A percentile compares a stretch with the other conserved stretches of the same genome.
Evolutionary conservation across 192 early-diverging fungal species (phyloP).

Genomic region (Oehlia diaphana): DNA sequence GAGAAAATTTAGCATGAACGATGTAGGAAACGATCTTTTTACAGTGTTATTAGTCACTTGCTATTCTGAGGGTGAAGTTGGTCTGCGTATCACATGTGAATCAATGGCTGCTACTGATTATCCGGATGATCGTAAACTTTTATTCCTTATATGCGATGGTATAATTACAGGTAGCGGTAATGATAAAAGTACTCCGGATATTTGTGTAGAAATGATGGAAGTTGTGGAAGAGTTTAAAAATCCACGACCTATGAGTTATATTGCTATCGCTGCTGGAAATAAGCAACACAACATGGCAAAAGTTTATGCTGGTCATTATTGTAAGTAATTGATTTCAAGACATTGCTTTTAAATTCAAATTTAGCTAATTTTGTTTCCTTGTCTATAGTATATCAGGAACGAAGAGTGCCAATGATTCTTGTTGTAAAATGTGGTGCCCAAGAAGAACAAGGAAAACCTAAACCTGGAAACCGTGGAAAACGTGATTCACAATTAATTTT

Average conservation of each 20-base stretch:
- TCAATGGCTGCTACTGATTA: slow-evolving; percentile 79
- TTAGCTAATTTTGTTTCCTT: neutral
- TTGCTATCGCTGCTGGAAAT: slow-evolving; percentile 68
- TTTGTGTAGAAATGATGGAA: slow-evolving; percentile 71
- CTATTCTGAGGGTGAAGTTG: slow-evolving; percentile 82
- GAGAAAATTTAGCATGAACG: slow-evolving; percentile 17
- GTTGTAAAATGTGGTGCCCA: slow-evolving; percentile 74
- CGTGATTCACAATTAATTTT: slow-evolving; percentile 95
- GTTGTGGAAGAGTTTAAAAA: slow-evolving; percentile 55
- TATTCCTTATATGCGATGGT: slow-evolving; percentile 57
- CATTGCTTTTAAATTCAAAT: neutral
- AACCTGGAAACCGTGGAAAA: slow-evolving; percentile 92
- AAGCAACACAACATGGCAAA: slow-evolving; percentile 77
- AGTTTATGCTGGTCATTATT: slow-evolving; percentile 72
- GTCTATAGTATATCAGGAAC: slow-evolving; percentile 42
- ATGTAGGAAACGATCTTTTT: slow-evolving; percentile 58
- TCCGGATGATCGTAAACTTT: slow-evolving; percentile 73
- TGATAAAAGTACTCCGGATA: slow-evolving; percentile 68
- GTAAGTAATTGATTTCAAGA: neutral
- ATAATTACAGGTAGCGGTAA: slow-evolving; percentile 81
- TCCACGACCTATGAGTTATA: slow-evolving; percentile 68
- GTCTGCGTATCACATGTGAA: slow-evolving; percentile 75
- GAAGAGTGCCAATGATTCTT: slow-evolving; percentile 57
- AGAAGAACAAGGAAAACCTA: slow-evolving; percentile 60
- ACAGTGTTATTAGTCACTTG: slow-evolving; percentile 76